Evolutionary conservation across 2,329 filamentous ascomycete genomes (phyloP).

Genomic region (Sarocladium oryzae): DNA sequence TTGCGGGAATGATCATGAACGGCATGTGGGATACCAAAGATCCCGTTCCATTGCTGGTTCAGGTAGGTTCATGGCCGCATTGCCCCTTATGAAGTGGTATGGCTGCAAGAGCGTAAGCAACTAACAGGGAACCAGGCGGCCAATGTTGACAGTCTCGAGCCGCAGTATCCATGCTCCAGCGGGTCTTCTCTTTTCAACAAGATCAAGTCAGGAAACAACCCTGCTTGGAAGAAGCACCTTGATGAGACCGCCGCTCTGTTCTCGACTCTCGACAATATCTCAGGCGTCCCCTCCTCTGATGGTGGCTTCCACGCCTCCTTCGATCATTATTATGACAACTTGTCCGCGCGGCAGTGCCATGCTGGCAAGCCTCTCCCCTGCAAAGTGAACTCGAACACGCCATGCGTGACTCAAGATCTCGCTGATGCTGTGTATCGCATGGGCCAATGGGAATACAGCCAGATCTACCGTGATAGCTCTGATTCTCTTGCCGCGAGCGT

Average conservation of each 20-base stretch:
- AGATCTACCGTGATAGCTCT: conserved; percentile 64
- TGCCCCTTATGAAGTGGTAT: no score
- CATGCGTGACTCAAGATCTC: conserved; percentile 56
- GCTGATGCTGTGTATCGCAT: conserved; percentile 68
- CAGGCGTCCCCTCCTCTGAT: conserved; percentile 52
- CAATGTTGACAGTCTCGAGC: conserved; percentile 66
- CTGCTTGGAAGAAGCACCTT: conserved; percentile 59
- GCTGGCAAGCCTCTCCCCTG: conserved; percentile 62
- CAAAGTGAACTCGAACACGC: conserved; percentile 41
- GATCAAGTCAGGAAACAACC: conserved; percentile 38
- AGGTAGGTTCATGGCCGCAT: conserved; percentile 22
- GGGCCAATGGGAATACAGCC: conserved; percentile 75
- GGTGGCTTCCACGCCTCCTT: conserved; percentile 62
- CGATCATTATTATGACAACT: conserved; percentile 82
- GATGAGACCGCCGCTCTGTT: conserved; percentile 49
- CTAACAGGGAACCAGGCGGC: conserved; percentile 39
- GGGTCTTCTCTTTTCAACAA: conserved; percentile 35
- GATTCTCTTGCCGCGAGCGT: conserved; percentile 56
- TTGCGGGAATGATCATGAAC: conserved; percentile 65
- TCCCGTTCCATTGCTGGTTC: conserved; percentile 40
- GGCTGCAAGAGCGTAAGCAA: no score
- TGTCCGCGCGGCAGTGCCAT: conserved; percentile 74
- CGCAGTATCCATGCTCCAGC: conserved; percentile 58
- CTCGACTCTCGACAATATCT: conserved; percentile 57
- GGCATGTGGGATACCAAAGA: conserved; percentile 55